phyloP scores from a whole-genome alignment of 2,329 filamentous ascomycete species.

The Fusarium sp. region DNA sequence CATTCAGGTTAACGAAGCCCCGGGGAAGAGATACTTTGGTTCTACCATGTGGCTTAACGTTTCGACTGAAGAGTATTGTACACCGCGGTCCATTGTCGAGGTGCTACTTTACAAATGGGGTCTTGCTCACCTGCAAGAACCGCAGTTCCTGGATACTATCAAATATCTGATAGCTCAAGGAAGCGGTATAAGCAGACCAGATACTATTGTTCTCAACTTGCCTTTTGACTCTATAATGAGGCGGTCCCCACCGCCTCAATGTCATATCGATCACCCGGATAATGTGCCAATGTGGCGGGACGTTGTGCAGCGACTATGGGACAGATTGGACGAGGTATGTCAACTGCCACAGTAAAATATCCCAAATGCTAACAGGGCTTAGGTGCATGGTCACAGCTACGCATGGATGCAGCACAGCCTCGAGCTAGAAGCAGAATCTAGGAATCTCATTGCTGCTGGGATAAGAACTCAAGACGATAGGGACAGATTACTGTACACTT shows the following conservation, averaged over 20 bases:
- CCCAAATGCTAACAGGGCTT: accelerated
- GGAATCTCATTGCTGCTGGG: not conserved
- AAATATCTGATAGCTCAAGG: not conserved
- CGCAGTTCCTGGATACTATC: not conserved
- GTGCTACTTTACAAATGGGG: not conserved
- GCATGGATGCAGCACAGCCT: not conserved
- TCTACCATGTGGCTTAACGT: not conserved
- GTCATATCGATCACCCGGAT: not conserved
- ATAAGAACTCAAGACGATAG: not conserved
- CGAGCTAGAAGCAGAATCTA: accelerated
- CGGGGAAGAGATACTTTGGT: not conserved
- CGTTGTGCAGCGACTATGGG: not conserved
- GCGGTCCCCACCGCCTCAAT: not conserved
- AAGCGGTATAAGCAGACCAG: not conserved
- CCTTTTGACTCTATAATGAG: not conserved
- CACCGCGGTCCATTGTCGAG: not conserved
- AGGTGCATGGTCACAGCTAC: not conserved
- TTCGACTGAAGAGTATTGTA: not conserved
- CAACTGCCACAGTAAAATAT: accelerated
- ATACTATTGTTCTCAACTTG: not conserved
- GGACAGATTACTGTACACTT: not conserved
- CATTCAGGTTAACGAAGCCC: not conserved
- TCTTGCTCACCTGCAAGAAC: not conserved
- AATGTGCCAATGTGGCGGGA: not conserved
- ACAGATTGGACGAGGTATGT: not conserved